These are phyloP conservation scores for Globisporangium ultimum DNA, from an alignment of 352 stramenopile genomes.

Conservation along the genomic window DNA sequence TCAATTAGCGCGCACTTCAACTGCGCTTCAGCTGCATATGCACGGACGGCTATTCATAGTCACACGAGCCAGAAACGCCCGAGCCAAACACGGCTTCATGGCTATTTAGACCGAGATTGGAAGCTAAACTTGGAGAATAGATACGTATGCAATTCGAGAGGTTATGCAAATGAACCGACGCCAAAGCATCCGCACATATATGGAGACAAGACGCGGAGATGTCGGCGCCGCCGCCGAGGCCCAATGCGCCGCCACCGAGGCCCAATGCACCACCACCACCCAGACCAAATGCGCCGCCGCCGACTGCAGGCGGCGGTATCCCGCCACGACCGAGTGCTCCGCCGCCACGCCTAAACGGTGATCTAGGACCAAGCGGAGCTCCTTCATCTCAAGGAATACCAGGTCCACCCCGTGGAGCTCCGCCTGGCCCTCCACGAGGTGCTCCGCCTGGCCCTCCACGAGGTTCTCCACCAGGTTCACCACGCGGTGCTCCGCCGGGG, in stretches of 20 bases:
- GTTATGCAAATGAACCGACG: neutral
- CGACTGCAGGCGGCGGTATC: neutral
- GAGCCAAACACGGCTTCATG: too few relatives aligned
- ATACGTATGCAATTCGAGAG: too few relatives aligned
- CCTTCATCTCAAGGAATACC: constrained; percentile 13
- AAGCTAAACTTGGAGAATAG: too few relatives aligned
- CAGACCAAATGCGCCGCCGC: neutral
- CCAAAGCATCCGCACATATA: neutral
- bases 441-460: constrained; percentile 15
- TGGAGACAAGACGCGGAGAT: constrained; percentile 7
- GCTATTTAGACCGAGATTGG: too few relatives aligned
- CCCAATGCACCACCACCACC: neutral
- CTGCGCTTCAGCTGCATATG: too few relatives aligned
- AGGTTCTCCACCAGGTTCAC: constrained; percentile 19
- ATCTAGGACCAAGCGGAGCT: neutral
- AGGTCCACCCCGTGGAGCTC: constrained; percentile 27
- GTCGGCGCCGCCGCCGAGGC: constrained; percentile 2
- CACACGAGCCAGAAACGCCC: too few relatives aligned
- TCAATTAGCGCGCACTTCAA: too few relatives aligned
- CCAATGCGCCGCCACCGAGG: constrained; percentile 18
- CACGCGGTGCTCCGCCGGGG: constrained; percentile 8
- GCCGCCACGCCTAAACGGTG: constrained; percentile 1
- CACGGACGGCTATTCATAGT: too few relatives aligned
- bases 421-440: constrained; percentile 16
- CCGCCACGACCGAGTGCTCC: constrained; percentile 9